Conservation (phyloP, 1,139 yeast genomes). For the Lodderomyces margitis region DNA sequence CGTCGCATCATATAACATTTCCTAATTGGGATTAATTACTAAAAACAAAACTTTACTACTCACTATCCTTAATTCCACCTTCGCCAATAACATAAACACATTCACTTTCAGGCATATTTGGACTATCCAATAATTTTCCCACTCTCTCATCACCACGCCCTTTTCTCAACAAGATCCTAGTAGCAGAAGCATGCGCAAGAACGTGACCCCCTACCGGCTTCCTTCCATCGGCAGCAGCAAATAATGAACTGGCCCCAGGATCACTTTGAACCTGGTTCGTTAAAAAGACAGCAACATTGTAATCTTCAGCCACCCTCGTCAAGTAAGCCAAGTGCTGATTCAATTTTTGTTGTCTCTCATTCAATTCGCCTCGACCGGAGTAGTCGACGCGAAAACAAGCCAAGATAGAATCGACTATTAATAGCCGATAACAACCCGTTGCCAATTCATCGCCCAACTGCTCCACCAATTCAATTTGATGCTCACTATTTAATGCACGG, state of each 20-base stretch:
- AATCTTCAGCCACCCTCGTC: constrained; percentile 56
- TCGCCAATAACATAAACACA: constrained; percentile 53
- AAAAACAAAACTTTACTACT: too few species aligned
- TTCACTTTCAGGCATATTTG: constrained; percentile 61
- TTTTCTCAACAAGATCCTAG: constrained; percentile 54
- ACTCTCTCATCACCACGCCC: constrained; percentile 68
- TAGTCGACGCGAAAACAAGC: constrained; percentile 62
- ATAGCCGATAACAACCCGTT: constrained; percentile 45
- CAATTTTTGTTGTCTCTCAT: constrained; percentile 57
- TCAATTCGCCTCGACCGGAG: constrained; percentile 59
- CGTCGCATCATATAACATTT: constrained; percentile 19
- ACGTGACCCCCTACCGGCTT: constrained; percentile 69
- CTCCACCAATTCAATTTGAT: constrained; percentile 57
- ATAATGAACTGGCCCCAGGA: constrained; percentile 64
- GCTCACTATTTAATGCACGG: constrained; percentile 59
- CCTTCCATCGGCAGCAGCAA: constrained; percentile 64
- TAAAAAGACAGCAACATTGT: constrained; percentile 56
- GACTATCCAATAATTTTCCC: constrained; percentile 61
- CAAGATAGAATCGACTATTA: constrained; percentile 57
- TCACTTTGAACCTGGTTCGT: constrained; percentile 69
- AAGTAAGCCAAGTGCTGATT: constrained; percentile 56
- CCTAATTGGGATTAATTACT: constrained; percentile 23
- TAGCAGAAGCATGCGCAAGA: constrained; percentile 63
- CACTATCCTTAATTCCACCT: constrained; percentile 53
- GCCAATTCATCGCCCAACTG: constrained; percentile 49